These are phyloP conservation scores for Lactarius pseudohatsudake DNA, from an alignment of 768 basidiomycete species.

Conservation along the genomic window DNA sequence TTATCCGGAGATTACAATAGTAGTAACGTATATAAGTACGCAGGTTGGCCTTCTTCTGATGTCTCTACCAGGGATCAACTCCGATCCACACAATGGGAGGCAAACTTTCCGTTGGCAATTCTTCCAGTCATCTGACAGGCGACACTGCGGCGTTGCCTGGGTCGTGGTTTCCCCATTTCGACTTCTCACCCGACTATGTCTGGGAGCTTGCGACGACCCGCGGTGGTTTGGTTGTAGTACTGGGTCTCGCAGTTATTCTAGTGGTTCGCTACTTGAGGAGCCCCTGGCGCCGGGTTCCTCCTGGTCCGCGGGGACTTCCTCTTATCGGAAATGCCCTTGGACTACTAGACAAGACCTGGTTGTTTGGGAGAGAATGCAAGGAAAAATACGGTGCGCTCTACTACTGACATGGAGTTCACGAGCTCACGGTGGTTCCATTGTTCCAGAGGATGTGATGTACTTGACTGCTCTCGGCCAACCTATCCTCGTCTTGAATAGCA, in stretches of 20 bases:
- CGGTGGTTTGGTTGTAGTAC: too few relatives aligned
- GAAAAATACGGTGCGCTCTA: not conserved
- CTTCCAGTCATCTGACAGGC: too few relatives aligned
- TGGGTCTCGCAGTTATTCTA: not conserved
- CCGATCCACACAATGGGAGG: too few relatives aligned
- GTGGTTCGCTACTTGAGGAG: not conserved
- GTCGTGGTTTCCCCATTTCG: too few relatives aligned
- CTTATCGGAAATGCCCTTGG: constrained; percentile 4
- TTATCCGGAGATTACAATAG: too few relatives aligned
- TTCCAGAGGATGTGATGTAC: constrained; percentile 27
- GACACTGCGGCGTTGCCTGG: too few relatives aligned
- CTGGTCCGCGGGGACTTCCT: constrained; percentile 1
- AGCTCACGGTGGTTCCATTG: constrained; percentile 29
- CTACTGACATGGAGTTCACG: constrained; percentile 7
- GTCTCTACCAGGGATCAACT: too few relatives aligned
- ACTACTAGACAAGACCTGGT: not conserved
- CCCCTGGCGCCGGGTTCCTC: not conserved
- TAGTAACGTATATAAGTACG: too few relatives aligned
- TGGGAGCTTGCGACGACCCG: too few relatives aligned
- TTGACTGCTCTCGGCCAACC: not conserved
- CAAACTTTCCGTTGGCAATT: too few relatives aligned
- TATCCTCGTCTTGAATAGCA: not conserved
- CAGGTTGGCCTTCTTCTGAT: too few relatives aligned
- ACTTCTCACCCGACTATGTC: too few relatives aligned
- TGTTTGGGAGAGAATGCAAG: not conserved